Conservation (phyloP, 2,329 filamentous ascomycete species). For the Trichoderma afroharzianum region DNA sequence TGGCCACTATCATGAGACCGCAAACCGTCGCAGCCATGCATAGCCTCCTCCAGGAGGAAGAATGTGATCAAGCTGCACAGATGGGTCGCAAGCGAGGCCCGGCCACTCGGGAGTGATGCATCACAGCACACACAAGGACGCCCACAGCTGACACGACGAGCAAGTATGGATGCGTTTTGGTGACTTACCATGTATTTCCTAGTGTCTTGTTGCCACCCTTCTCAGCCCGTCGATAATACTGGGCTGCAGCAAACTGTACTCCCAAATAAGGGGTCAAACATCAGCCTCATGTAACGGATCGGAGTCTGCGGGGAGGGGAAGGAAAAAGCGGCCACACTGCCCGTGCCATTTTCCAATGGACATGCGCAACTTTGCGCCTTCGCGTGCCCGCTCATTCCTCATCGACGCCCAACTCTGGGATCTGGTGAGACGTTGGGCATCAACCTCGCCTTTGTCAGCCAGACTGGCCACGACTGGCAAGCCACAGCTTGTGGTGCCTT, state of each 20-base stretch:
- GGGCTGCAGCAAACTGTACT: slow-evolving; percentile 70
- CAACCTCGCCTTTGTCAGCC: slow-evolving; percentile 15
- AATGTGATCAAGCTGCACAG: not conserved
- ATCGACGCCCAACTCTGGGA: slow-evolving; percentile 39
- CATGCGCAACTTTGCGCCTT: slow-evolving; percentile 12
- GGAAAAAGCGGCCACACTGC: not conserved
- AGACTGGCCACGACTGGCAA: not conserved
- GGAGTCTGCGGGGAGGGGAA: not conserved
- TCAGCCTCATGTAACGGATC: slow-evolving; percentile 49
- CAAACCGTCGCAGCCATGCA: not conserved
- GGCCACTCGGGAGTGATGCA: not conserved
- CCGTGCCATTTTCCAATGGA: not conserved
- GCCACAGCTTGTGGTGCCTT: slow-evolving; percentile 17
- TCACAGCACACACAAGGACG: not conserved
- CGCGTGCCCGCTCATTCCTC: slow-evolving; percentile 20
- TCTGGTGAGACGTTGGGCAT: slow-evolving; percentile 23
- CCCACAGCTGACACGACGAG: slow-evolving; percentile 14
- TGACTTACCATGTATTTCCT: slow-evolving; percentile 88
- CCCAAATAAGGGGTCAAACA: slow-evolving; percentile 20
- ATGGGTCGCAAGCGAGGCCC: not conserved
- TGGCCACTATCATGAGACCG: slow-evolving; percentile 6
- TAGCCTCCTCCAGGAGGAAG: not conserved
- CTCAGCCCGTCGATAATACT: slow-evolving; percentile 90
- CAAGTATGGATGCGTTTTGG: slow-evolving; percentile 14
- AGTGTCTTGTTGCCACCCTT: slow-evolving; percentile 83